A percentile compares a stretch with the other conserved stretches of the same genome.
These are phyloP conservation scores for Beauveria caledonica DNA, from an alignment of 2,329 filamentous ascomycete species.

Conservation along the genomic window DNA sequence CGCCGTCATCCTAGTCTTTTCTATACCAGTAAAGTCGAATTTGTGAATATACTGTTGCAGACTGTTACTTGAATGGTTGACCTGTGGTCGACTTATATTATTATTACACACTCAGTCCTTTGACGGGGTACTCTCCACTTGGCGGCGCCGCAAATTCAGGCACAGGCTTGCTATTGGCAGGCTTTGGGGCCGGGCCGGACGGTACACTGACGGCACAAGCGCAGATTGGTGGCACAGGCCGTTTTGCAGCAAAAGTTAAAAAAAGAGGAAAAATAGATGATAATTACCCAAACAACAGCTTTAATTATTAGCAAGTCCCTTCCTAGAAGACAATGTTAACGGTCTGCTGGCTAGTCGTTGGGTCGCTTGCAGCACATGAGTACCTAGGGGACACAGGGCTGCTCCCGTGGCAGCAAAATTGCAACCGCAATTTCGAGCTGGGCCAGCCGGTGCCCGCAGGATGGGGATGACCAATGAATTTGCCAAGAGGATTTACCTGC, in stretches of 20 bases:
- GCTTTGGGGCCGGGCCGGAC: background rate
- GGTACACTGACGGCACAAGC: background rate
- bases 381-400: background rate
- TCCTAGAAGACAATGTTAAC: too few relatives aligned
- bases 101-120: background rate
- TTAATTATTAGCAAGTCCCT: too few relatives aligned
- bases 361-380: background rate
- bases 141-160: background rate
- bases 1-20: too few relatives aligned
- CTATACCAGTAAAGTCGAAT: too few relatives aligned
- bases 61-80: too few relatives aligned
- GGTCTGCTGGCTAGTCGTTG: too few relatives aligned
- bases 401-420: background rate
- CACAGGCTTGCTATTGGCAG: background rate
- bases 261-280: background rate
- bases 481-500: background rate
- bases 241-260: too few relatives aligned
- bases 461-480: background rate
- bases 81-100: background rate
- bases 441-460: background rate
- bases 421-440: conserved; percentile 22
- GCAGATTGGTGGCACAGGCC: too few relatives aligned
- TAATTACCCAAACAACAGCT: too few relatives aligned
- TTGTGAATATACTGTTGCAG: too few relatives aligned
- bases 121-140: background rate